Percentiles rank a stretch among this genome's conserved stretches.
Conservation (phyloP, 208 protist genomes). For the Kentomonas sorsogonicus region DNA sequence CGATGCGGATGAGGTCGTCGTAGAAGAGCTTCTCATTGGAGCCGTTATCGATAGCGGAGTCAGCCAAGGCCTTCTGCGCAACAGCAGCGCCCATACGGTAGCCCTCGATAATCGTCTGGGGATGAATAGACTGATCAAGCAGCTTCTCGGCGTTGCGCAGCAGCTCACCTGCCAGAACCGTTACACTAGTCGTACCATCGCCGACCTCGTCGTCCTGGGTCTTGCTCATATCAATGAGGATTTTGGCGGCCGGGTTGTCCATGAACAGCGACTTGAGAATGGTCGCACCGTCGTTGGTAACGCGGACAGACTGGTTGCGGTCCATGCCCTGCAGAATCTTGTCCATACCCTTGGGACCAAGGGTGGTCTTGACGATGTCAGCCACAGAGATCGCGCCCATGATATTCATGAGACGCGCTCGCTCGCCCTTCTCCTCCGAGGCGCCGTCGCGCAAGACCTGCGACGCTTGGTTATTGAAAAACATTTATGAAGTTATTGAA, state of each 20-base stretch:
- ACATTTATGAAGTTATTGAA: constrained; percentile 29
- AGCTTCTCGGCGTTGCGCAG: constrained; percentile 98
- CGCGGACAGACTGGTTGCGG: constrained; percentile 78
- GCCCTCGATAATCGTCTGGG: constrained; percentile 97
- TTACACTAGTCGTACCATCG: constrained; percentile 99
- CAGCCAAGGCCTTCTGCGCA: constrained; percentile 84
- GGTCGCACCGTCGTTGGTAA: constrained; percentile 99
- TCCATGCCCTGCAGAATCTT: constrained; percentile 91
- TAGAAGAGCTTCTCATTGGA: constrained; percentile 89
- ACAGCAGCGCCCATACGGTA: constrained; percentile 79
- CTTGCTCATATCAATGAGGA: constrained; percentile 99
- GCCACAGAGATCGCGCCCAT: constrained; percentile 88
- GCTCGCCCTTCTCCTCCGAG: constrained; percentile 91
- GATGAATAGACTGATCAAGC: constrained; percentile 96
- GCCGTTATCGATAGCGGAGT: constrained; percentile 75
- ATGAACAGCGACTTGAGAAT: constrained; percentile 98
- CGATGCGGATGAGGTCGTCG: constrained; percentile 98
- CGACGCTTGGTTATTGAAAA: constrained; percentile 74
- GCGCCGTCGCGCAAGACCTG: constrained; percentile 82
- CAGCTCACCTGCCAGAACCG: constrained; percentile 98
- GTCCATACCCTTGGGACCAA: constrained; percentile 99
- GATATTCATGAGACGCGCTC: constrained; percentile 89
- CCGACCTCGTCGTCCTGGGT: constrained; percentile 99
- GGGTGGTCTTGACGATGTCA: constrained; percentile 99
- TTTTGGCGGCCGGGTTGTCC: constrained; percentile 98